Base-by-base conservation (phyloP, 1,284 basidiomycete genomes). In the Ceratobasidium sp. region DNA sequence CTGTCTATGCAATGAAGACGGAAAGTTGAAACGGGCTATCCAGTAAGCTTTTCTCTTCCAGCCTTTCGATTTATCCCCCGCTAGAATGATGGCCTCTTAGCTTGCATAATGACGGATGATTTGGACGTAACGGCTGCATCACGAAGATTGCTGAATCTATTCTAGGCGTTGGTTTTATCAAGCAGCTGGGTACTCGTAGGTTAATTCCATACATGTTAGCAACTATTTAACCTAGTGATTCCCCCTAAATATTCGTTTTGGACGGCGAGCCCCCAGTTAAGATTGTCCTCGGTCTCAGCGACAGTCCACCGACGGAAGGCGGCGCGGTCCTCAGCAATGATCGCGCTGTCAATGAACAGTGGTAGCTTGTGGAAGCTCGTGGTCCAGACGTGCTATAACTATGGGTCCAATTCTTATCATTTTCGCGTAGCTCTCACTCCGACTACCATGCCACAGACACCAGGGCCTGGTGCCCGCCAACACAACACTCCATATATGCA, bases 71-170 rank as follows among this genome's bases (percentile, higher is more conserved):
- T 5, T 38, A 38, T 38, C 35, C 35, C 35, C 11, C 16, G 3
- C 16, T 11, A 11, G 30, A 11, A 21, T 14, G 55, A 13, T 32
- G 21, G 14, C n/a, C n/a, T n/a, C n/a, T n/a, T 30, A 18, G 26
- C 11, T 43, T 14, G 26, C 23, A 26, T n/a, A 70, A 54, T 14
- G 67, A 70, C 21, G 54, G 55, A 9, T 28, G 44, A 8, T 28
- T 70, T 58, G 67, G n/a, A 14, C 67, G 67, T 26, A 54, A 70
- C 18, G 67, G 67, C n/a, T n/a, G 38, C 4, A 46, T 70, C 41
- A 58, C 55, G 6, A 70, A 49, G 55, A 43, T 43, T 18, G 67
- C 41, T 18, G 67, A 70, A 38, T 43, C 38, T 23, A 70, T 70
- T 43, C 67, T 54, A 7, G 67, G 54, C 16, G 43, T 30, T 11